Conservation (phyloP, 208 protist genomes). For the Leishmania major region DNA sequence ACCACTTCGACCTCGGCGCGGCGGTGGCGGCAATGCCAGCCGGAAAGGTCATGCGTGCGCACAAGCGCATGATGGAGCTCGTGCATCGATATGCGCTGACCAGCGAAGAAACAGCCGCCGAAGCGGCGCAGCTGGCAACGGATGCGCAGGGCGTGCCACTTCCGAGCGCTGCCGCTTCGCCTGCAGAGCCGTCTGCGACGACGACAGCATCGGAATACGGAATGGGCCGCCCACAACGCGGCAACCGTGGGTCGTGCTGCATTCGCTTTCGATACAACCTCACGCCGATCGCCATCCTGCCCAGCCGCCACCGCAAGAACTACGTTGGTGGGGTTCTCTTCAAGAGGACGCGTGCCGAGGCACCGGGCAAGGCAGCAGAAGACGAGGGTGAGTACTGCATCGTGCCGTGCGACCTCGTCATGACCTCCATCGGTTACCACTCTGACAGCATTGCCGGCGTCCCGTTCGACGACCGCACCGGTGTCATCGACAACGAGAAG, state of each 20-base stretch:
- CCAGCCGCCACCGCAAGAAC: slow-evolving; percentile 39
- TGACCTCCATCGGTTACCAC: slow-evolving; percentile 87
- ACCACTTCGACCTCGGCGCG: slow-evolving; percentile 63
- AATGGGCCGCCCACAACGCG: background rate
- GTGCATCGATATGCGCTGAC: slow-evolving; percentile 45
- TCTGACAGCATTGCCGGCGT: slow-evolving; percentile 56
- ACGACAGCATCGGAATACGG: background rate
- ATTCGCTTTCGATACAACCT: slow-evolving; percentile 78
- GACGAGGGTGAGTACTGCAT: slow-evolving; percentile 43
- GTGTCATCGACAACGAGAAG: slow-evolving; percentile 68
- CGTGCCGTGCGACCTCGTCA: slow-evolving; percentile 84
- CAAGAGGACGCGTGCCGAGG: slow-evolving; percentile 21
- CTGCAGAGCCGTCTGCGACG: background rate
- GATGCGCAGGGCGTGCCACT: slow-evolving; percentile 31
- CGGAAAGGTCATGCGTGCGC: slow-evolving; percentile 53
- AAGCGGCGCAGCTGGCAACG: slow-evolving; percentile 22
- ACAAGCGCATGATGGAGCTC: slow-evolving; percentile 86
- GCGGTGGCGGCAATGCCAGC: slow-evolving; percentile 34
- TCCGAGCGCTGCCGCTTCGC: background rate
- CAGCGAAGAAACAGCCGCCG: slow-evolving; percentile 16
- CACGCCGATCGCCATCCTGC: slow-evolving; percentile 69
- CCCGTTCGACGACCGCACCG: slow-evolving; percentile 72
- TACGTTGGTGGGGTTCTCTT: slow-evolving; percentile 81
- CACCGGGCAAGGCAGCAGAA: background rate
- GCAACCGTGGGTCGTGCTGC: slow-evolving; percentile 50